A percentile compares a stretch with the other conserved stretches of the same genome.
Evolutionary conservation across 805 yeast species (phyloP).

Genomic region (Schwanniomyces sp.): DNA sequence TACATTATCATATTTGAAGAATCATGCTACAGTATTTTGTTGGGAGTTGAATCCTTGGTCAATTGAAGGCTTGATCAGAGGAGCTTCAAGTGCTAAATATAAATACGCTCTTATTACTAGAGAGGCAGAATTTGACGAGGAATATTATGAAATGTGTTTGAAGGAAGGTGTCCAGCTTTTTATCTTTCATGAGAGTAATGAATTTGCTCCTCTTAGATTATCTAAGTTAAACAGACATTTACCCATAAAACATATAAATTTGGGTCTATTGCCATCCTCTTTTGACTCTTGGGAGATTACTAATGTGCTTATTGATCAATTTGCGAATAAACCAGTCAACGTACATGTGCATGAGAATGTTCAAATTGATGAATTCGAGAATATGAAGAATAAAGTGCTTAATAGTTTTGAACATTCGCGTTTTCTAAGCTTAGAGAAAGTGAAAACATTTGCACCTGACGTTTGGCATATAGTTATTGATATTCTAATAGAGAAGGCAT

Average conservation of each 20-base stretch:
- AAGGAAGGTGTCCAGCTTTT: slow-evolving; percentile 32
- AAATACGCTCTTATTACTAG: slow-evolving; percentile 27
- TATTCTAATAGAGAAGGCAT: background rate
- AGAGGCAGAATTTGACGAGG: slow-evolving; percentile 27
- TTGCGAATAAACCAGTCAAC: slow-evolving; percentile 14
- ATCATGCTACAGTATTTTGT: slow-evolving; percentile 59
- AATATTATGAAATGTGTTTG: slow-evolving; percentile 13
- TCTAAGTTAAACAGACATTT: slow-evolving; percentile 10
- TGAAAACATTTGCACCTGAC: slow-evolving; percentile 87
- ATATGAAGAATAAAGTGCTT: slow-evolving; percentile 21
- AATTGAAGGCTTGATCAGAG: slow-evolving; percentile 63
- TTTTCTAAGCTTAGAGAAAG: slow-evolving; percentile 52
- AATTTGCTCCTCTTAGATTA: slow-evolving; percentile 45
- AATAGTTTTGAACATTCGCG: slow-evolving; percentile 12
- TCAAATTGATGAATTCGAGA: slow-evolving; percentile 38
- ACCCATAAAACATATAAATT: slow-evolving; percentile 59
- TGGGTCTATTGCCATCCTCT: slow-evolving; percentile 79
- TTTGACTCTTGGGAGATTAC: slow-evolving; percentile 59
- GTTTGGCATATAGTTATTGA: slow-evolving; percentile 70
- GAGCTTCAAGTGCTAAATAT: slow-evolving; percentile 48
- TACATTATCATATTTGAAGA: slow-evolving; percentile 61
- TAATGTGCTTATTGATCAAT: slow-evolving; percentile 14
- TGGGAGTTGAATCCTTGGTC: slow-evolving; percentile 92
- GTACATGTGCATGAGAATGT: slow-evolving; percentile 81
- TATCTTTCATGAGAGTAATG: slow-evolving; percentile 67